These are phyloP conservation scores for Populus alba DNA, from an alignment of 345 rosid species.

Conservation along the genomic window DNA sequence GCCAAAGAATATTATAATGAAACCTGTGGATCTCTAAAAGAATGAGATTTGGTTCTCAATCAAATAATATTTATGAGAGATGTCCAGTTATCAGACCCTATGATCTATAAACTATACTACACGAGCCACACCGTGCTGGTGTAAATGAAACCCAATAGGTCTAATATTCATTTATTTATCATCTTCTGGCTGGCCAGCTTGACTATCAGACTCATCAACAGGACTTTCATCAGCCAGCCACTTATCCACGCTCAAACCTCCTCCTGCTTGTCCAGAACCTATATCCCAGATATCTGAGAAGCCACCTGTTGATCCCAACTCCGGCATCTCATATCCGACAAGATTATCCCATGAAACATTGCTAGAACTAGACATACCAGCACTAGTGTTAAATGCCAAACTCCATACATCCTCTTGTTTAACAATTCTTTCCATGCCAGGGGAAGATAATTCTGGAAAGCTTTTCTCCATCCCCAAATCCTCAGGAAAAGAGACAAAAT, in stretches of 20 bases:
- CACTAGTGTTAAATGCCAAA: conserved; percentile 50
- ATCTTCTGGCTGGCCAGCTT: conserved; percentile 29
- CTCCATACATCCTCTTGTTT: conserved; percentile 65
- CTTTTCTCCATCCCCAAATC: conserved; percentile 33
- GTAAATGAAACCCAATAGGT: conserved; percentile 30
- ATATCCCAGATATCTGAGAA: conserved; percentile 76
- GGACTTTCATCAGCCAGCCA: conserved; percentile 46
- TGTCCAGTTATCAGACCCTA: neutral
- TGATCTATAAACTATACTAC: no score
- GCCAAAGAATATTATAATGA: conserved; percentile 11
- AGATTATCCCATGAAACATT: conserved; percentile 52
- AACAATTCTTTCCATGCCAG: conserved; percentile 34
- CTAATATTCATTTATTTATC: conserved; percentile 24
- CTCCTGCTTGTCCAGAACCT: conserved; percentile 43
- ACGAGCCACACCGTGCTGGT: conserved; percentile 8
- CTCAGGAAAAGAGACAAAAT: conserved; percentile 52
- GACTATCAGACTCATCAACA: conserved; percentile 19
- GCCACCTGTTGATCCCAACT: conserved; percentile 40
- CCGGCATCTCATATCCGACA: conserved; percentile 44
- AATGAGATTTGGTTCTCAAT: conserved; percentile 24
- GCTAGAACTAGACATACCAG: conserved; percentile 47
- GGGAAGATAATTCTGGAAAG: conserved; percentile 34
- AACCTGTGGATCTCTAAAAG: conserved; percentile 1
- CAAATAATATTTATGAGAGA: conserved; percentile 21
- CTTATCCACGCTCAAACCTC: conserved; percentile 38